These are phyloP conservation scores for Harrya chromipes DNA, from an alignment of 768 basidiomycete species.

Conservation along the genomic window DNA sequence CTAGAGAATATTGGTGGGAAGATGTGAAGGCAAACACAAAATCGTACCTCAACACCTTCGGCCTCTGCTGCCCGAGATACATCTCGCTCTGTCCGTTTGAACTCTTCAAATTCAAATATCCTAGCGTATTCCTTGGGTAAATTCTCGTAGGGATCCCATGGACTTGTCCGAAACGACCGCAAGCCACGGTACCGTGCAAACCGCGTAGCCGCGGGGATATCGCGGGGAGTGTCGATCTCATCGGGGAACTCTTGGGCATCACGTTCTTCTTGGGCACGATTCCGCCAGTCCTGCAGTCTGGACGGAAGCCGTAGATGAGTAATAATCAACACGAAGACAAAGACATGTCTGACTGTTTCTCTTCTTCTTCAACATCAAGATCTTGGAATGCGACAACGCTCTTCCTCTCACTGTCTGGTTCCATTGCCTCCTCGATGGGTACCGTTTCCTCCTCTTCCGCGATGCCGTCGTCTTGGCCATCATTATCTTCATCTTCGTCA, in stretches of 20 bases:
- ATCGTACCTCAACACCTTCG: slow-evolving; percentile 68
- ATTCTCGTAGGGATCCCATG: slow-evolving; percentile 98
- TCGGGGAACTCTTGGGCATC: slow-evolving; percentile 91
- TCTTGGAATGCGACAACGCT: slow-evolving; percentile 66
- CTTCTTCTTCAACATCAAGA: slow-evolving; percentile 81
- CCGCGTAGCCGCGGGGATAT: slow-evolving; percentile 71
- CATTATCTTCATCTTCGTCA: slow-evolving; percentile 42
- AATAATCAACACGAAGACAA: neutral
- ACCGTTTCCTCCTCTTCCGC: slow-evolving; percentile 63
- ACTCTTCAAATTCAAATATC: slow-evolving; percentile 97
- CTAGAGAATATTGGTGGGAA: slow-evolving; percentile 36
- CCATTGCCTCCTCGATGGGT: slow-evolving; percentile 52
- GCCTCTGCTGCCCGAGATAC: slow-evolving; percentile 65
- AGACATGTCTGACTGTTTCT: slow-evolving; percentile 62
- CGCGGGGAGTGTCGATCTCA: slow-evolving; percentile 91
- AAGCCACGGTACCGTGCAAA: slow-evolving; percentile 93
- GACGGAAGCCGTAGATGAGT: slow-evolving; percentile 1
- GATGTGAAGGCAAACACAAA: neutral
- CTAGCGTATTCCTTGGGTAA: slow-evolving; percentile 90
- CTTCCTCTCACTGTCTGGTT: slow-evolving; percentile 52
- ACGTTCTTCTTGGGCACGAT: slow-evolving; percentile 69
- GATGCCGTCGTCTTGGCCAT: slow-evolving; percentile 35
- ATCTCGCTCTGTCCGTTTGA: slow-evolving; percentile 75
- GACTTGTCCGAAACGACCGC: slow-evolving; percentile 89
- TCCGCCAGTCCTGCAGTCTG: slow-evolving; percentile 69